Percentiles rank a stretch among this genome's conserved stretches.
phyloP scores from a whole-genome alignment of 2,329 filamentous ascomycete species.

The Ophiobolus disseminans region DNA sequence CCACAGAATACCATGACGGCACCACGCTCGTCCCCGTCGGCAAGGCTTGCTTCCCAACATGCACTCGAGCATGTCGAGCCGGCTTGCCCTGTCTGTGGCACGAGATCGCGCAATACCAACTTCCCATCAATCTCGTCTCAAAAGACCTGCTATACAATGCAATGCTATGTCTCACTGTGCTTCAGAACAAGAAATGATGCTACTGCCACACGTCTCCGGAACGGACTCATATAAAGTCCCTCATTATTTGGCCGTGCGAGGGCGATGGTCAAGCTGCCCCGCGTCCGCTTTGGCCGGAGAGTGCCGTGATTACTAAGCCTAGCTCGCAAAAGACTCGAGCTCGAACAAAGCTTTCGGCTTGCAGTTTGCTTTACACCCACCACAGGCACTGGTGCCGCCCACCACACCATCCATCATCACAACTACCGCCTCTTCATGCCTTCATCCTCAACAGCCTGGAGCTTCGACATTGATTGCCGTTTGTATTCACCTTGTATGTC shows the following conservation, averaged over 20 bases:
- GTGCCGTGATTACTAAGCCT: constrained; percentile 18
- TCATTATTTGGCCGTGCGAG: too few species aligned
- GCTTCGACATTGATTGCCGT: constrained; percentile 3
- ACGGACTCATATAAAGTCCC: neutral
- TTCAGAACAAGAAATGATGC: constrained; percentile 32
- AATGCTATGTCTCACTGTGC: constrained; percentile 20
- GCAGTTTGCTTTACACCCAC: too few species aligned
- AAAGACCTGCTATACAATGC: constrained; percentile 9
- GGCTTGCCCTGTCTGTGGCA: constrained; percentile 7
- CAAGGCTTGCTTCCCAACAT: neutral
- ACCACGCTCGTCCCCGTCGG: too few species aligned
- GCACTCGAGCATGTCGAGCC: constrained; percentile 12
- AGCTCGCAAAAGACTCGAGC: constrained; percentile 9
- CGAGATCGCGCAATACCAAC: constrained; percentile 8
- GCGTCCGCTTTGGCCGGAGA: constrained; percentile 11
- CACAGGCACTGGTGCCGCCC: constrained; percentile 21
- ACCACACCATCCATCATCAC: constrained; percentile 5
- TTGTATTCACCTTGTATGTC: constrained; percentile 19
- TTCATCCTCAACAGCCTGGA: constrained; percentile 5
- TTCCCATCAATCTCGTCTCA: constrained; percentile 7
- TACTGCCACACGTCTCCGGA: neutral
- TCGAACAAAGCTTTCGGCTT: constrained; percentile 17
- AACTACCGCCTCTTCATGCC: constrained; percentile 2
- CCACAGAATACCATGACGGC: neutral
- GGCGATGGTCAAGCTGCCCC: constrained; percentile 8